These are phyloP conservation scores for Xylaria sp. DNA, from an alignment of 2,329 filamentous ascomycete species.

Conservation along the genomic window DNA sequence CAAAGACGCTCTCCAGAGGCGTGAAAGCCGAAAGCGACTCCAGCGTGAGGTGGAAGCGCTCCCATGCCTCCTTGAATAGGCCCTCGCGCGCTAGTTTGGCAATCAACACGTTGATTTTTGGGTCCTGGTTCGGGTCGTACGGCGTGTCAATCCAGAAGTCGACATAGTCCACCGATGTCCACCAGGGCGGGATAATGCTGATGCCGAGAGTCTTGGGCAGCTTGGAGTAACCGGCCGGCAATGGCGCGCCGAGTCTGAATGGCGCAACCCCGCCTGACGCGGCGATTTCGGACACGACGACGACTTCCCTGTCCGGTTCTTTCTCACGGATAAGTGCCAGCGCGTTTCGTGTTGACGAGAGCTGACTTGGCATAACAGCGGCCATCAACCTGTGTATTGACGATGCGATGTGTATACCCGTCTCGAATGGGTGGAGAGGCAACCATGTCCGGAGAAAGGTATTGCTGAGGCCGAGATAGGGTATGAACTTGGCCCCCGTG, in stretches of 20 bases:
- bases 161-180: constrained; percentile 15
- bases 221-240: constrained; percentile 19
- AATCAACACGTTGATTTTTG: constrained; percentile 13
- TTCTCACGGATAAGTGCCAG: constrained; percentile 10
- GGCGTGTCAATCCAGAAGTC: constrained; percentile 21
- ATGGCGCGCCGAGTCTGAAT: constrained; percentile 15
- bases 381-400: constrained; percentile 1
- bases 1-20: constrained; percentile 16
- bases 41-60: not conserved
- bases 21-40: constrained; percentile 10
- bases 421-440: constrained; percentile 3
- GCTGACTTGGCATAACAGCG: constrained; percentile 7
- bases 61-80: constrained; percentile 16
- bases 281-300: constrained; percentile 15
- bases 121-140: constrained; percentile 7
- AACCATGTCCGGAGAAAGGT: constrained; percentile 10
- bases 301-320: constrained; percentile 17
- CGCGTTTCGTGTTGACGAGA: constrained; percentile 14
- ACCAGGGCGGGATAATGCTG: constrained; percentile 13
- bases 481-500: constrained; percentile 19
- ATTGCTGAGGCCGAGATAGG: constrained; percentile 9
- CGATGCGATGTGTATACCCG: constrained; percentile 2
- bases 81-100: constrained; percentile 18
- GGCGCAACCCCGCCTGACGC: constrained; percentile 3
- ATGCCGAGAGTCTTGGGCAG: constrained; percentile 15